Base-by-base conservation (phyloP, 805 yeast genomes). In the Wickerhamiella brachini region DNA sequence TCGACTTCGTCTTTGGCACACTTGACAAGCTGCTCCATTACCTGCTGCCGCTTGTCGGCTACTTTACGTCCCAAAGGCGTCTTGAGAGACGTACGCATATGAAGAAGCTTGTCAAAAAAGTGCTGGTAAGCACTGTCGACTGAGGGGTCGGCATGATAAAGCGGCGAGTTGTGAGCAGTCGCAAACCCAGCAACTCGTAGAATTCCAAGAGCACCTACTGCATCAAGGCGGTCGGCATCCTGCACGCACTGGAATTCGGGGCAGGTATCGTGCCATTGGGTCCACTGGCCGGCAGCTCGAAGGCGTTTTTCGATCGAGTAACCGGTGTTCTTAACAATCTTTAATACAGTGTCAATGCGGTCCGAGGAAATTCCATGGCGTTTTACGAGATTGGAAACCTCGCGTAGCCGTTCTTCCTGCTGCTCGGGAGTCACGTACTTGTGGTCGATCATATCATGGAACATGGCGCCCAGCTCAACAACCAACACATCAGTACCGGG, bases 141-240 rank as follows among this genome's bases (percentile, higher is more conserved):
- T 2, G 49, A 23, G 10, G 38, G 23, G 43, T 45, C 58, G 7
- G 50, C 50, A 48, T 56, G 55, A 47, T 53, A 57, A 31, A 67
- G 52, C 7, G 68, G 63, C 18, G 58, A 53, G 51, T 55, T 54
- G 17, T 54, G 53, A 34, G 58, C 60, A 8, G 63, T 62, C 4
- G 68, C 60, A 48, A 57, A 68, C 17, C 67, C 68, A 5, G 67
- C 60, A 7, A 58, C 63, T n/a, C 71, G 56, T 41, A 66, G 57
- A 34, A 67, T 54, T 24, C 71, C 71, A 49, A 67, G 52, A 5
- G 63, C 64, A 17, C 71, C 71, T 49, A 66, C 64, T 5, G 71
- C 70, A 39, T 68, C 71, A n/a, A 67, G 54, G 22, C 65, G 45
- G 66, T 75, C 78, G 7, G 71, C 71, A 48, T 66, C 70, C 52